Percentiles rank a stretch among this genome's conserved stretches.
phyloP scores from a whole-genome alignment of 306 rosid species.

The Astragalus membranaceus region DNA sequence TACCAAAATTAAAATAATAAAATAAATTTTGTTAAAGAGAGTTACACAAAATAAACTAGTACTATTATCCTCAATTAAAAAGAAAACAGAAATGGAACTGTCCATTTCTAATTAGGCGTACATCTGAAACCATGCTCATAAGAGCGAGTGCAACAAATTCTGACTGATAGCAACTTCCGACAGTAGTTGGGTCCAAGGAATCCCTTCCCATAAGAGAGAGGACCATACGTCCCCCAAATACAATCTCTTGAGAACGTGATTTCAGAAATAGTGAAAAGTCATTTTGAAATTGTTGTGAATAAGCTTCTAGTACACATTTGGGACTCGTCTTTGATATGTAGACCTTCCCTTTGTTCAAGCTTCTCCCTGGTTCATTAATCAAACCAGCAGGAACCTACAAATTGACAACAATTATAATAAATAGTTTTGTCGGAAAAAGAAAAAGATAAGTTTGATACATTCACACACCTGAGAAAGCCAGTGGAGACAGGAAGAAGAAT shows the following conservation, averaged over 20 bases:
- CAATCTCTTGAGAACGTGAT: constrained; percentile 47
- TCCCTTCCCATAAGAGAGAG: constrained; percentile 55
- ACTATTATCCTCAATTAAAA: too few species aligned
- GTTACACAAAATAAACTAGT: too few species aligned
- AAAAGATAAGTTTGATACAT: too few species aligned
- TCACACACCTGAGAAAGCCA: constrained; percentile 74
- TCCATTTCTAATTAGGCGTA: too few species aligned
- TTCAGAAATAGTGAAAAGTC: constrained; percentile 47
- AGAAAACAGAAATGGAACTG: too few species aligned
- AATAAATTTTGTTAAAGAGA: too few species aligned
- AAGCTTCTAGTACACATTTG: constrained; percentile 46
- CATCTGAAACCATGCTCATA: constrained; percentile 51
- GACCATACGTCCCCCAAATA: constrained; percentile 52
- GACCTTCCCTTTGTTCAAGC: constrained; percentile 53
- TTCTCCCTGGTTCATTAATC: too few species aligned
- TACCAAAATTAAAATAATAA: background rate
- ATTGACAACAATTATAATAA: too few species aligned
- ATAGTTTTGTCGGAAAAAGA: too few species aligned
- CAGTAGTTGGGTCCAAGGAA: constrained; percentile 49
- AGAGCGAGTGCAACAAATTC: constrained; percentile 60
- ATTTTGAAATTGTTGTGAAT: constrained; percentile 39
- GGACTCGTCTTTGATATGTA: constrained; percentile 69
- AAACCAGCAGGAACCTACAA: too few species aligned
- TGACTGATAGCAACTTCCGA: constrained; percentile 47
- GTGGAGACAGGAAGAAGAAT: constrained; percentile 73